Percentiles rank a stretch among this genome's conserved stretches.
Evolutionary conservation across 768 basidiomycete species (phyloP).

Genomic region (Cyathus striatus): DNA sequence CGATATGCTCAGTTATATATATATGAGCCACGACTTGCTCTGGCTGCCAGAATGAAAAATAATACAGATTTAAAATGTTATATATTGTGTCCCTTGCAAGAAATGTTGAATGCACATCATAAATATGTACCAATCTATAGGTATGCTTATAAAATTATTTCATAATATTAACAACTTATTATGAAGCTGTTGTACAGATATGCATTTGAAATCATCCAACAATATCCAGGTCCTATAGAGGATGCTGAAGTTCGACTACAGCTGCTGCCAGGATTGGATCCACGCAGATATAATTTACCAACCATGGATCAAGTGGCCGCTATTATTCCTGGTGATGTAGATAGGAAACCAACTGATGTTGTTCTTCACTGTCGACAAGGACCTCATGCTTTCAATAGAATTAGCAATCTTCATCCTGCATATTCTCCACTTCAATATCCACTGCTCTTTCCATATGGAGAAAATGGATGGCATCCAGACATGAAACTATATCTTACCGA

Average conservation of each 20-base stretch:
- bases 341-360: constrained; percentile 5
- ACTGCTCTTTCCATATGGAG: constrained; percentile 15
- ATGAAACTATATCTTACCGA: constrained; percentile 21
- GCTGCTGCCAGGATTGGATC: constrained; percentile 17
- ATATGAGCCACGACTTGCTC: constrained; percentile 7
- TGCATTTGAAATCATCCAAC: too few species aligned
- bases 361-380: constrained; percentile 8
- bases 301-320: constrained; percentile 29
- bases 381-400: constrained; percentile 10
- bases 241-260: constrained; percentile 13
- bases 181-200: too few species aligned
- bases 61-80: too few species aligned
- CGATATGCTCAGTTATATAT: constrained; percentile 33
- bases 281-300: constrained; percentile 36
- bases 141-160: constrained; percentile 26
- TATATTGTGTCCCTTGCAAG: constrained; percentile 20
- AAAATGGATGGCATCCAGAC: constrained; percentile 18
- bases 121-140: constrained; percentile 22
- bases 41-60: constrained; percentile 17
- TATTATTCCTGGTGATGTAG: constrained; percentile 19
- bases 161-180: too few species aligned
- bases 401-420: constrained; percentile 13
- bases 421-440: constrained; percentile 17
- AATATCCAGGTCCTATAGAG: too few species aligned
- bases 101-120: constrained; percentile 11